A percentile compares a stretch with the other conserved stretches of the same genome.
Evolutionary conservation across 1,139 yeast species (phyloP).

Genomic region (Pichia sp.): DNA sequence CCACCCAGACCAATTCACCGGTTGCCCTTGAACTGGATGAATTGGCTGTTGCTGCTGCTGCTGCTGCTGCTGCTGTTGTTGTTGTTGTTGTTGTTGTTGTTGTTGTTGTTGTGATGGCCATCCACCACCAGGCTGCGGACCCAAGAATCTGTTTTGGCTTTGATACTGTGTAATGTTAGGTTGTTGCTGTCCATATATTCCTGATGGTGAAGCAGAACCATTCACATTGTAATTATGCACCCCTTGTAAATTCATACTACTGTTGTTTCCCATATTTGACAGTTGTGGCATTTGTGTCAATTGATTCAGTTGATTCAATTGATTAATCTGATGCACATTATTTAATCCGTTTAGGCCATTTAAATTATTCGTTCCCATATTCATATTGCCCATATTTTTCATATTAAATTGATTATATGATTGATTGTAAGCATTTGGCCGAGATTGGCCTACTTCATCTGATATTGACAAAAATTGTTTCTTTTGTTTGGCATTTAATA

Average conservation of each 20-base stretch:
- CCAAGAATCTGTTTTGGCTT: conserved; percentile 2
- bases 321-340: background rate
- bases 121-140: conserved; percentile 10
- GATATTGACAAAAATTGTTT: conserved; percentile 22
- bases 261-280: background rate
- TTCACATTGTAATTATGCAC: background rate
- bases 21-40: background rate
- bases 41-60: conserved; percentile 13
- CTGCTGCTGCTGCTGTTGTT: conserved; percentile 14
- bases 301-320: conserved; percentile 5
- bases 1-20: conserved; percentile 11
- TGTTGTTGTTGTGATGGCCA: conserved; percentile 8
- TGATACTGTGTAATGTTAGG: conserved; percentile 1
- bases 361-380: background rate
- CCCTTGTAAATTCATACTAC: background rate
- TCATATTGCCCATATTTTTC: background rate
- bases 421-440: background rate
- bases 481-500: conserved; percentile 23
- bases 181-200: conserved; percentile 4
- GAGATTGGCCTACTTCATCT: conserved; percentile 3
- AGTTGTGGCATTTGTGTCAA: background rate
- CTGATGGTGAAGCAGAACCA: background rate
- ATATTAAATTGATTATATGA: background rate
- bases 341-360: background rate
- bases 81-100: conserved; percentile 16